These are phyloP conservation scores for Phyllachora maydis DNA, from an alignment of 2,329 filamentous ascomycete species.

Conservation along the genomic window DNA sequence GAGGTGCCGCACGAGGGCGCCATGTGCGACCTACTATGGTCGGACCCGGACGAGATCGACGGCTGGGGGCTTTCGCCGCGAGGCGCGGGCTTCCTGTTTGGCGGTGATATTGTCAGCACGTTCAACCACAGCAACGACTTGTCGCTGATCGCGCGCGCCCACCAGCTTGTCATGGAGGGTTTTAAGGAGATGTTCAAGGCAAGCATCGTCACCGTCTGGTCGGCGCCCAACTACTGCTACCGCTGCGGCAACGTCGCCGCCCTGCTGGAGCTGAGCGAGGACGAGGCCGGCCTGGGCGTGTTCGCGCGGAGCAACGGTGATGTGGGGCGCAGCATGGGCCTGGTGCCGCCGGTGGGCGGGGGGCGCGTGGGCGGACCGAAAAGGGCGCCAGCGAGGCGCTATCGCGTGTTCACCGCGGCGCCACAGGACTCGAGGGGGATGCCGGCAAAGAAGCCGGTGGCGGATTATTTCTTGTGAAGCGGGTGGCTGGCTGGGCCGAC, in stretches of 20 bases:
- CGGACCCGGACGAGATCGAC: slow-evolving; percentile 92
- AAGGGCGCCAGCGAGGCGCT: slow-evolving; percentile 66
- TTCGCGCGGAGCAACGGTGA: slow-evolving; percentile 54
- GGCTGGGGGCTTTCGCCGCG: slow-evolving; percentile 90
- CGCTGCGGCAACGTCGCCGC: slow-evolving; percentile 90
- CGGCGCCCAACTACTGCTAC: slow-evolving; percentile 92
- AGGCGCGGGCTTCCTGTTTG: slow-evolving; percentile 89
- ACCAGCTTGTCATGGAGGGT: slow-evolving; percentile 97
- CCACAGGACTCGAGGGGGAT: slow-evolving; percentile 92
- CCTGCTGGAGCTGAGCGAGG: slow-evolving; percentile 80
- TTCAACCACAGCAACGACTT: slow-evolving; percentile 94
- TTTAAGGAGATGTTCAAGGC: slow-evolving; percentile 99
- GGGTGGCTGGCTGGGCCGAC: too few species aligned
- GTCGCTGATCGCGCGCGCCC: slow-evolving; percentile 76
- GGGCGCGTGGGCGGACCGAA: slow-evolving; percentile 18
- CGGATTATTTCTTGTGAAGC: slow-evolving; percentile 72
- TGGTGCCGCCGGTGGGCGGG: slow-evolving; percentile 22
- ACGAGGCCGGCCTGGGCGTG: slow-evolving; percentile 54
- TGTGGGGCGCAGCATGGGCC: slow-evolving; percentile 33
- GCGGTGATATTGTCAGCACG: slow-evolving; percentile 81
- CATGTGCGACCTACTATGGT: slow-evolving; percentile 98
- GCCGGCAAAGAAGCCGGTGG: slow-evolving; percentile 96
- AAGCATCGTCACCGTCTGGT: slow-evolving; percentile 97
- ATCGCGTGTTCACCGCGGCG: slow-evolving; percentile 89
- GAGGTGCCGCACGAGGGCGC: slow-evolving; percentile 96